phyloP scores from a whole-genome alignment of 2,329 filamentous ascomycete genomes.

The Pseudogymnoascus sp. region DNA sequence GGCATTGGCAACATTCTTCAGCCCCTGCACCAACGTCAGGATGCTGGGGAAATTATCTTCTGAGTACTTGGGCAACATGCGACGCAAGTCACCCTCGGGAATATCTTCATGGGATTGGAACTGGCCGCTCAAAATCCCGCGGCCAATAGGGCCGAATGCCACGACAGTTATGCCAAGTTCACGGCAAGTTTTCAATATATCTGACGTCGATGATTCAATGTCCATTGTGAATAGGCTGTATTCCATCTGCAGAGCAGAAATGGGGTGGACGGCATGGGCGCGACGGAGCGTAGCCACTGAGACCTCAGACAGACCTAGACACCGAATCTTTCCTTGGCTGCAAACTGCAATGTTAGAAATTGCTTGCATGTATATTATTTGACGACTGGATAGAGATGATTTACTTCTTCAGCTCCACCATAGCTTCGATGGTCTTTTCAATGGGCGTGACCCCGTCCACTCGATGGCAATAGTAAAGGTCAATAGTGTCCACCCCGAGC shows the following conservation, averaged over 20 bases:
- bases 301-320: slow-evolving; percentile 40
- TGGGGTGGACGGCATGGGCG: slow-evolving; percentile 38
- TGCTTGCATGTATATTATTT: neutral
- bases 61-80: slow-evolving; percentile 13
- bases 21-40: slow-evolving; percentile 35
- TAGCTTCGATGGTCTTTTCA: slow-evolving; percentile 35
- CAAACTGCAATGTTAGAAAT: neutral
- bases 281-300: slow-evolving; percentile 38
- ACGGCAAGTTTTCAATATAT: slow-evolving; percentile 32
- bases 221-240: slow-evolving; percentile 41
- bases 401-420: slow-evolving; percentile 32
- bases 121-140: slow-evolving; percentile 39
- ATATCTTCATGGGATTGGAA: slow-evolving; percentile 38
- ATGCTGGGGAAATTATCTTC: slow-evolving; percentile 39
- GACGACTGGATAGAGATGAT: neutral
- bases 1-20: slow-evolving; percentile 34
- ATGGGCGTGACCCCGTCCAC: slow-evolving; percentile 33
- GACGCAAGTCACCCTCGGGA: slow-evolving; percentile 31
- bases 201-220: slow-evolving; percentile 31
- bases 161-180: slow-evolving; percentile 36
- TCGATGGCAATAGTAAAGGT: slow-evolving; percentile 34
- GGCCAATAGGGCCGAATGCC: slow-evolving; percentile 37
- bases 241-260: slow-evolving; percentile 42
- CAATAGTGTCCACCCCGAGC: slow-evolving; percentile 31
- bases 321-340: slow-evolving; percentile 38